Evolutionary conservation across 495 filamentous ascomycete genomes (phyloP).

Genomic region (Xylaria nigripes): DNA sequence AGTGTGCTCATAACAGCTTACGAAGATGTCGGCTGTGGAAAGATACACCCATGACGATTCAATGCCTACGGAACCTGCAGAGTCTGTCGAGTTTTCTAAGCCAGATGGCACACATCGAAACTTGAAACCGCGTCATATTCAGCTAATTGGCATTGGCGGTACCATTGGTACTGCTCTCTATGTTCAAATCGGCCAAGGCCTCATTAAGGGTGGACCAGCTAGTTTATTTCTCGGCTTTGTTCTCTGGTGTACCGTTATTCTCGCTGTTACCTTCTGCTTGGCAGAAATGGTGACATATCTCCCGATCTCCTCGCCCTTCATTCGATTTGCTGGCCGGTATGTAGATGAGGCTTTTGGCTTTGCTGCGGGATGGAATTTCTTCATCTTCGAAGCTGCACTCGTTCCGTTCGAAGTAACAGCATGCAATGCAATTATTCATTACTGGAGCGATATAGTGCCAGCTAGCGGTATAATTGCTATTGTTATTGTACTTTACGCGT

Average conservation of each 20-base stretch:
- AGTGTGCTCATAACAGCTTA: neutral
- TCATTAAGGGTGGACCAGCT: conserved; percentile 65
- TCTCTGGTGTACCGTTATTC: conserved; percentile 51
- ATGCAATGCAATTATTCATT: conserved; percentile 54
- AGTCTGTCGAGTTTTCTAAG: conserved; percentile 14
- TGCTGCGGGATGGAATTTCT: conserved; percentile 61
- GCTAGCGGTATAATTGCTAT: conserved; percentile 50
- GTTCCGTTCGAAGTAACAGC: conserved; percentile 59
- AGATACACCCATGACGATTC: neutral
- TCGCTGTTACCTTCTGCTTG: conserved; percentile 53
- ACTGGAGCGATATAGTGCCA: conserved; percentile 53
- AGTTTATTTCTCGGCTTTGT: conserved; percentile 72
- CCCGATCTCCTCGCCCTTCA: conserved; percentile 65
- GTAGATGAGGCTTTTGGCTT: conserved; percentile 57
- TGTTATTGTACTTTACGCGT: conserved; percentile 48
- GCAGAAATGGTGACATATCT: conserved; percentile 70
- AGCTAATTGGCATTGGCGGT: conserved; percentile 40
- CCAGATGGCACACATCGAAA: conserved; percentile 31
- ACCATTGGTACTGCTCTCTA: conserved; percentile 68
- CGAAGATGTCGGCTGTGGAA: neutral
- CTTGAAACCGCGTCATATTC: conserved; percentile 44
- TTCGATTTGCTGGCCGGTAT: conserved; percentile 65
- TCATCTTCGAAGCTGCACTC: conserved; percentile 52
- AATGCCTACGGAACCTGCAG: conserved; percentile 2
- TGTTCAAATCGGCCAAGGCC: conserved; percentile 59